Percentiles rank a stretch among this genome's conserved stretches.
Conservation (phyloP, 306 rosid genomes). For the Spatholobus suberectus region DNA sequence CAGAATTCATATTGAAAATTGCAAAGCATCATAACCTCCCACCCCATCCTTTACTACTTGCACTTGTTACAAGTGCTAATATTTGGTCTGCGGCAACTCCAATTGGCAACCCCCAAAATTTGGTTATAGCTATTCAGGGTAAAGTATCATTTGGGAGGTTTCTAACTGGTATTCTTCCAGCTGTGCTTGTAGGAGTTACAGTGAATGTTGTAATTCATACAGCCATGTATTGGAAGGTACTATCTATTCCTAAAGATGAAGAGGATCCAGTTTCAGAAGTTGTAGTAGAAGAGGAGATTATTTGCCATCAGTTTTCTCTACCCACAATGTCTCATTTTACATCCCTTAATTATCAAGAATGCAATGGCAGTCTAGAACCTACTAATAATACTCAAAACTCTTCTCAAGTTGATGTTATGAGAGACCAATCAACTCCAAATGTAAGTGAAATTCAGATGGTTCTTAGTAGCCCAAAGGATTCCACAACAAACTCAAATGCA, state of each 20-base stretch:
- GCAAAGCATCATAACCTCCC: slow-evolving; percentile 89
- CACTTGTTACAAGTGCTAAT: slow-evolving; percentile 91
- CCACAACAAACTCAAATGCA: slow-evolving; percentile 47
- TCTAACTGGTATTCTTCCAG: slow-evolving; percentile 70
- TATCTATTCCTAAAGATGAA: slow-evolving; percentile 62
- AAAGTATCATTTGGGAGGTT: slow-evolving; percentile 73
- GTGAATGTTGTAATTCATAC: slow-evolving; percentile 68
- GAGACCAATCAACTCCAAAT: slow-evolving; percentile 23
- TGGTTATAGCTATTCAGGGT: slow-evolving; percentile 82
- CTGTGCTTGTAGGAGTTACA: slow-evolving; percentile 72
- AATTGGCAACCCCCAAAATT: slow-evolving; percentile 91
- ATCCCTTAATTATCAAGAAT: slow-evolving; percentile 61
- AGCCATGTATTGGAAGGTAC: slow-evolving; percentile 63
- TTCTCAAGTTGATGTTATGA: slow-evolving; percentile 49
- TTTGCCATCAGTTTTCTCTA: slow-evolving; percentile 82
- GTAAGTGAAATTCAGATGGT: slow-evolving; percentile 57
- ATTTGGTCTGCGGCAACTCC: slow-evolving; percentile 94
- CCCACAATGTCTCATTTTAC: slow-evolving; percentile 74
- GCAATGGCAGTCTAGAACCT: slow-evolving; percentile 47
- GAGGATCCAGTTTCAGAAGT: slow-evolving; percentile 61
- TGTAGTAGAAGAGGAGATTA: slow-evolving; percentile 60
- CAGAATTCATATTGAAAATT: slow-evolving; percentile 84
- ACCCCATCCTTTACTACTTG: slow-evolving; percentile 91
- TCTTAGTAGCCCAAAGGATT: slow-evolving; percentile 40
- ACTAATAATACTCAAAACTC: slow-evolving; percentile 39